Base-by-base conservation (phyloP, 2,329 filamentous ascomycete species). In the Stachybotrys echinatus region DNA sequence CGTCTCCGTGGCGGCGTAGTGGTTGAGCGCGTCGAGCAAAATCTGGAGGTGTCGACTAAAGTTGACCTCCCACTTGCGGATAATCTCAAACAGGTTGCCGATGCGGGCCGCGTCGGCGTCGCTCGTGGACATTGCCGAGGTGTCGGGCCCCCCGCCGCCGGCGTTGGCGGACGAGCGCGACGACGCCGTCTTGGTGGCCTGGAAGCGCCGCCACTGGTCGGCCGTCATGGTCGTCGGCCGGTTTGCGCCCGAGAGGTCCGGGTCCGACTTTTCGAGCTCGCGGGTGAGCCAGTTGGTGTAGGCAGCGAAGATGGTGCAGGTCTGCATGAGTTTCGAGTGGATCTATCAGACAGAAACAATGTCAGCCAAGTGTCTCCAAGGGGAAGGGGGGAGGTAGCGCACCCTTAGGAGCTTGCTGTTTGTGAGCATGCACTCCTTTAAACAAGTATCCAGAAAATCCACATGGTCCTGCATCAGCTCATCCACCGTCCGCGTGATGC, bases 381-480 rank as follows among this genome's bases (percentile, higher is more conserved):
- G 43, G 18, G 37, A 12, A 12, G 34, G 18, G 47, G 23, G 49
- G 37, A 21, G 17, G 39, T 40, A 12, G 68, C 76, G 56, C 79
- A 96, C 92, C 70, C 90, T 87, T 6, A 99, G 73, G 6, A 99
- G 78, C 72, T 96, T 96, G 64, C 89, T 90, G 67, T 99, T 96
- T 19, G 94, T 99, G 56, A 99, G 78, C 91, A 97, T 97, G 74
- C 94, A 97, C 72, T 97, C 94, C 71, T 97, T 99, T 61, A 99
- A 76, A 66, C 94, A 99, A 4, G 94, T 97, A 61, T 96, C 94
- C 45, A 99, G 74, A 67, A 99, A 99, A 70, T 97, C 94, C 52
- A 99, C 92, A 70, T 99, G 94, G 63, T 97, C 92, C 71, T 97
- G 90, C 94, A 99, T 99, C 63, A 99, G 73, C 71, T 97, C 91